These are phyloP conservation scores for Talaromyces sp. DNA, from an alignment of 2,329 filamentous ascomycete genomes.

Conservation along the genomic window DNA sequence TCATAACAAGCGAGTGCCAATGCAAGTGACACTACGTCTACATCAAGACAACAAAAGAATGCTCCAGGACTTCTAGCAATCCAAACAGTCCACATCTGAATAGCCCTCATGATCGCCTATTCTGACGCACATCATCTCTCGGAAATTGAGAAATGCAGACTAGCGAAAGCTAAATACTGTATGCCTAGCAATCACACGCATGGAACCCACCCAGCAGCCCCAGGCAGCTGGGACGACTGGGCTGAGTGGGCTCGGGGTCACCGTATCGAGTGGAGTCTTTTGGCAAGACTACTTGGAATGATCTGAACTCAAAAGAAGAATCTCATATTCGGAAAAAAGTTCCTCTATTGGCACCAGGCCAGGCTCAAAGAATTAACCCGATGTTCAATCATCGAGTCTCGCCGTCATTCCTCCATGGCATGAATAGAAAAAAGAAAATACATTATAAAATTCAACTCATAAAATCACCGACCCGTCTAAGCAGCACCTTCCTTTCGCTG, in stretches of 20 bases:
- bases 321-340: background rate
- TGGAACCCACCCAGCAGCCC: background rate
- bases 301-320: background rate
- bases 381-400: background rate
- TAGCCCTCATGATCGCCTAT: background rate
- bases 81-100: background rate
- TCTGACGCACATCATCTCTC: background rate
- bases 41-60: background rate
- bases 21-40: no score
- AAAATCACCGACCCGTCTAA: conserved; percentile 9
- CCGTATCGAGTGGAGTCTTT: background rate
- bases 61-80: background rate
- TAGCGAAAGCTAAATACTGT: background rate
- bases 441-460: background rate
- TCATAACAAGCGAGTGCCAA: no score
- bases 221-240: no score
- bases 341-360: background rate
- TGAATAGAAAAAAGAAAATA: background rate
- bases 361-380: background rate
- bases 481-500: conserved; percentile 26
- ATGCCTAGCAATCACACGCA: background rate
- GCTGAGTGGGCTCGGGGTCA: background rate
- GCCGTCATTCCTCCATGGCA: background rate
- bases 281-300: background rate
- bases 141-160: background rate